These are phyloP conservation scores for Cytidiella melzeri DNA, from an alignment of 768 basidiomycete species.

Conservation along the genomic window DNA sequence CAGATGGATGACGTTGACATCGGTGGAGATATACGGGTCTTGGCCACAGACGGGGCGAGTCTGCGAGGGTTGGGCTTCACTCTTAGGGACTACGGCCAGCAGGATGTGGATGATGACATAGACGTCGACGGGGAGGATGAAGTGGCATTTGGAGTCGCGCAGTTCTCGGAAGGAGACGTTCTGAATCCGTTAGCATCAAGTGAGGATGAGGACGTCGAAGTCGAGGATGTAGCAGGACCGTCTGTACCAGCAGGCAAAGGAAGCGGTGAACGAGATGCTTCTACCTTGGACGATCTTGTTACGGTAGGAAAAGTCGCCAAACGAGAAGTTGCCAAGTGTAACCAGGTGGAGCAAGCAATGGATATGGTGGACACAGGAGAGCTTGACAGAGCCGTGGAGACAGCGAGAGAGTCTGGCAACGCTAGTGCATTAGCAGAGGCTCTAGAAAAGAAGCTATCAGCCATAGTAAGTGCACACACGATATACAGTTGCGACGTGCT, in stretches of 20 bases:
- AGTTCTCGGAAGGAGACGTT: conserved; percentile 74
- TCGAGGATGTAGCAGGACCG: conserved; percentile 33
- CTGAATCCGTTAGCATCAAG: neutral
- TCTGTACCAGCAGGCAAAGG: neutral
- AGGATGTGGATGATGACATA: conserved; percentile 73
- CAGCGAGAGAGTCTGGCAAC: conserved; percentile 45
- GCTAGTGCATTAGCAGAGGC: conserved; percentile 43
- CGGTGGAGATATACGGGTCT: neutral
- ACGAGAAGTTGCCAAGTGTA: conserved; percentile 25
- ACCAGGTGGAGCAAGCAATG: conserved; percentile 36
- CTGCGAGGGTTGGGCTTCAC: conserved; percentile 60
- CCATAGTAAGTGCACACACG: conserved; percentile 47
- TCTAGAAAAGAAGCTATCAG: conserved; percentile 54
- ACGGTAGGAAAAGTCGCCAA: conserved; percentile 40
- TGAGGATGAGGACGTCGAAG: conserved; percentile 9
- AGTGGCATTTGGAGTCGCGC: conserved; percentile 56
- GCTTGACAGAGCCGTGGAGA: conserved; percentile 34
- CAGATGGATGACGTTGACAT: conserved; percentile 37
- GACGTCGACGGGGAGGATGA: conserved; percentile 78
- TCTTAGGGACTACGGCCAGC: conserved; percentile 45
- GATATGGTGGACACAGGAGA: conserved; percentile 29
- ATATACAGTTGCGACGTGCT: too few relatives aligned
- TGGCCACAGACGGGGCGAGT: neutral
- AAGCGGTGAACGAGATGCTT: conserved; percentile 16
- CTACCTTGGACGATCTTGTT: conserved; percentile 47